Percentiles rank a stretch among this genome's conserved stretches.
Evolutionary conservation across 2,329 filamentous ascomycete genomes (phyloP).

Genomic region (Pseudogymnoascus sp.): DNA sequence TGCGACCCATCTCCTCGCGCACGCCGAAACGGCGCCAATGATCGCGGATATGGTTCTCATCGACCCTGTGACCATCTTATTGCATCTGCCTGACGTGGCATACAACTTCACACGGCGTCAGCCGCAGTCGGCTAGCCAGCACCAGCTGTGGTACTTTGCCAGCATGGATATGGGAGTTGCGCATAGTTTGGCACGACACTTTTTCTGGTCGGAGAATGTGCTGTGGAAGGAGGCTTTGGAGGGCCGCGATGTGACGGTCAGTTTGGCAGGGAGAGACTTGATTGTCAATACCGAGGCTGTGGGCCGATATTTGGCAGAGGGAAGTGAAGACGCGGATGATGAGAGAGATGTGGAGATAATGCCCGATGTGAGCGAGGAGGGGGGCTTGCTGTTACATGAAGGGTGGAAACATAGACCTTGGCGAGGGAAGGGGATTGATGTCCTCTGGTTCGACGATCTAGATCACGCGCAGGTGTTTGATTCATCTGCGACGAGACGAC

Average conservation of each 20-base stretch:
- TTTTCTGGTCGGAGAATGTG: constrained; percentile 56
- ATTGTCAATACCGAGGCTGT: constrained; percentile 49
- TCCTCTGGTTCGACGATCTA: constrained; percentile 47
- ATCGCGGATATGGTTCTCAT: constrained; percentile 48
- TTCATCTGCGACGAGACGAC: constrained; percentile 26
- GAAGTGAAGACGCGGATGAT: constrained; percentile 10
- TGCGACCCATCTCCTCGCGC: constrained; percentile 46
- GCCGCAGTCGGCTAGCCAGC: constrained; percentile 46
- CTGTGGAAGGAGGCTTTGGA: constrained; percentile 49
- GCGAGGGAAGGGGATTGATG: constrained; percentile 33
- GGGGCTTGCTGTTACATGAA: constrained; percentile 18
- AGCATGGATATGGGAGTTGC: constrained; percentile 51
- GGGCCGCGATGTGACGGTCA: constrained; percentile 38
- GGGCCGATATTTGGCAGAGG: constrained; percentile 39
- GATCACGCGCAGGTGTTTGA: constrained; percentile 53
- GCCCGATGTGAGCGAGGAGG: not conserved
- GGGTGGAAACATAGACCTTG: constrained; percentile 27
- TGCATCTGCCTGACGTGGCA: constrained; percentile 55
- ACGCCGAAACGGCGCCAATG: constrained; percentile 28
- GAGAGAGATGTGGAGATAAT: constrained; percentile 20
- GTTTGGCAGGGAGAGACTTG: constrained; percentile 43
- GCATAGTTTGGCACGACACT: constrained; percentile 49
- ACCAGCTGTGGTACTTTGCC: constrained; percentile 54
- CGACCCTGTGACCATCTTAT: constrained; percentile 52
- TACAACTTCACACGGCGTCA: constrained; percentile 50